Conservation (phyloP, 1,284 basidiomycete genomes). For the Rhizoctonia solani region DNA sequence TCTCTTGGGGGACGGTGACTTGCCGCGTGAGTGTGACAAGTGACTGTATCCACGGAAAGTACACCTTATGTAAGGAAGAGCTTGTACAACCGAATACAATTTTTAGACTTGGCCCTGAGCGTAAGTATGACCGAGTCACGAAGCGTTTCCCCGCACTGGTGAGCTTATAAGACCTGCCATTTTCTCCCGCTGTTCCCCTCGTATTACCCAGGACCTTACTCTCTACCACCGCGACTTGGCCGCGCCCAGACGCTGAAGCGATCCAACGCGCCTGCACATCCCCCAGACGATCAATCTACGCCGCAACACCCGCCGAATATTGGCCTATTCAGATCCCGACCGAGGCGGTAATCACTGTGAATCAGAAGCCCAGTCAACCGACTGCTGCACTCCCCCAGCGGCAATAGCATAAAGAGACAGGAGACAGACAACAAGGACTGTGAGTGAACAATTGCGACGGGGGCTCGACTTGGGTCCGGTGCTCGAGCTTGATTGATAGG, state of each 20-base stretch:
- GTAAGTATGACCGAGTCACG: constrained; percentile 30
- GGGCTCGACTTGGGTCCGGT: constrained; percentile 4
- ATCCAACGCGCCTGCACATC: constrained; percentile 18
- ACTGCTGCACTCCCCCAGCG: constrained; percentile 10
- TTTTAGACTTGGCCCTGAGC: constrained; percentile 22
- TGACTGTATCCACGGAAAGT: not conserved
- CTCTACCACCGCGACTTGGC: constrained; percentile 3
- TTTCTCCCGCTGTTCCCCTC: constrained; percentile 23
- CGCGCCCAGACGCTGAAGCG: constrained; percentile 6
- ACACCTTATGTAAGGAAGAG: not conserved
- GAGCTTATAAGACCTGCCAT: constrained; percentile 31
- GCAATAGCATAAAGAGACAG: not conserved
- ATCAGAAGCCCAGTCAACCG: not conserved
- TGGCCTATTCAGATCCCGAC: too few species aligned
- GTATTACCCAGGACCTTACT: constrained; percentile 9
- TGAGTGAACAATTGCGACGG: constrained; percentile 19
- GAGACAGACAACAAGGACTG: too few species aligned
- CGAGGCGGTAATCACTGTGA: constrained; percentile 12
- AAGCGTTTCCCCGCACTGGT: constrained; percentile 32
- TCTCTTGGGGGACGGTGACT: not conserved
- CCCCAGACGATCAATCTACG: not conserved
- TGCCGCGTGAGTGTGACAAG: constrained; percentile 3
- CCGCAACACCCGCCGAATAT: too few species aligned
- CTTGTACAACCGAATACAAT: constrained; percentile 4
- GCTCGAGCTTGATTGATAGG: not conserved